phyloP scores from a whole-genome alignment of 768 basidiomycete genomes.

The Lentinula edodes region DNA sequence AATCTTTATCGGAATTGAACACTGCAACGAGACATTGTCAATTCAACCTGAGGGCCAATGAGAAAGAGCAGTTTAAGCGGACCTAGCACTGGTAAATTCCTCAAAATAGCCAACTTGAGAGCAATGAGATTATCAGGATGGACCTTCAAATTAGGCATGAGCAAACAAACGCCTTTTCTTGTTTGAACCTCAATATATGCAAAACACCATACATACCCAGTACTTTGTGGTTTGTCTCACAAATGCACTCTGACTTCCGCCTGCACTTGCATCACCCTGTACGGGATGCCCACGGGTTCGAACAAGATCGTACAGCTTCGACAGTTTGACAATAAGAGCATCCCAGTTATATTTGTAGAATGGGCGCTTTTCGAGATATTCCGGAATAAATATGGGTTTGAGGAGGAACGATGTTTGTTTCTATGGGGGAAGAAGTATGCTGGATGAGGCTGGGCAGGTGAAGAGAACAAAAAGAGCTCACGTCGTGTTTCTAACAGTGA shows the following conservation, averaged over 20 bases:
- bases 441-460: slow-evolving; percentile 1
- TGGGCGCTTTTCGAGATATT: slow-evolving; percentile 89
- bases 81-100: slow-evolving; percentile 93
- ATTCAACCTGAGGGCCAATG: neutral
- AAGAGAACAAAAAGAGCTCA: slow-evolving; percentile 25
- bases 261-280: slow-evolving; percentile 89
- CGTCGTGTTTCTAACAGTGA: slow-evolving; percentile 80
- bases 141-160: slow-evolving; percentile 31
- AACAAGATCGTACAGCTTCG: slow-evolving; percentile 91
- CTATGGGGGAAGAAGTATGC: slow-evolving; percentile 32
- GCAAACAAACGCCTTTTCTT: neutral
- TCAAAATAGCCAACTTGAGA: slow-evolving; percentile 87
- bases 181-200: neutral
- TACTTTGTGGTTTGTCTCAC: slow-evolving; percentile 99
- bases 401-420: slow-evolving; percentile 87
- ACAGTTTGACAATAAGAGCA: slow-evolving; percentile 91
- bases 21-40: slow-evolving; percentile 37
- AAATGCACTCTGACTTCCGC: slow-evolving; percentile 94
- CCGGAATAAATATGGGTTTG: slow-evolving; percentile 83
- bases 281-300: slow-evolving; percentile 93
- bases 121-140: slow-evolving; percentile 94
- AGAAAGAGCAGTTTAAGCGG: neutral
- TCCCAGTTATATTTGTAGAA: slow-evolving; percentile 99
- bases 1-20: slow-evolving; percentile 92
- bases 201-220: slow-evolving; percentile 62